Percentiles rank a stretch among this genome's conserved stretches.
phyloP scores from a whole-genome alignment of 371 early-diverging fungal species.

The Syncephalastrum contaminatum region DNA sequence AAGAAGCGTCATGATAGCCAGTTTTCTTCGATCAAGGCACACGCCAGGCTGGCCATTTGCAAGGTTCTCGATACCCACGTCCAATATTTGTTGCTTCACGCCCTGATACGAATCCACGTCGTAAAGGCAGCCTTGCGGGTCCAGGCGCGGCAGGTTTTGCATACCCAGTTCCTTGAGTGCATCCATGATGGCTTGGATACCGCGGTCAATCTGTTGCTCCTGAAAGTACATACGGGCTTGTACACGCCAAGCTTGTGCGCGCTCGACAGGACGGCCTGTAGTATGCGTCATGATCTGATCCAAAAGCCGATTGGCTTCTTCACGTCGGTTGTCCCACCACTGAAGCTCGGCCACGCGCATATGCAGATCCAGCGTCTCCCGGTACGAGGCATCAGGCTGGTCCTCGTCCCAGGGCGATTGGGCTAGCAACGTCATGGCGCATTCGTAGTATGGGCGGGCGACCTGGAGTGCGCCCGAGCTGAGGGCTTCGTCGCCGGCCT shows the following conservation, averaged over 20 bases:
- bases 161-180: constrained; percentile 31
- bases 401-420: constrained; percentile 27
- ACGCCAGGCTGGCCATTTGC: constrained; percentile 8
- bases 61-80: constrained; percentile 25
- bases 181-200: constrained; percentile 30
- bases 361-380: constrained; percentile 37
- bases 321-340: constrained; percentile 20
- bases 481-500: constrained; percentile 36
- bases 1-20: constrained; percentile 34
- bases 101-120: constrained; percentile 11
- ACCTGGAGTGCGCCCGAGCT: constrained; percentile 37
- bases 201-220: constrained; percentile 30
- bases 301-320: constrained; percentile 14
- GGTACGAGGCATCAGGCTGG: constrained; percentile 27
- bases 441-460: constrained; percentile 25
- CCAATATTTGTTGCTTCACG: constrained; percentile 16
- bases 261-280: constrained; percentile 24
- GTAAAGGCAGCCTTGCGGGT: constrained; percentile 1
- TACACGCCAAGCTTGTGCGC: constrained; percentile 35
- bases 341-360: constrained; percentile 31
- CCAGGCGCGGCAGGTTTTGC: constrained; percentile 9
- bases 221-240: constrained; percentile 37
- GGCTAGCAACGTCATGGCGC: constrained; percentile 25
- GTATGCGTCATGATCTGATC: constrained; percentile 32
- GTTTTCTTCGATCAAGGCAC: constrained; percentile 20